Percentiles rank a stretch among this genome's conserved stretches.
These are phyloP conservation scores for Epichloe elymi DNA, from an alignment of 2,329 filamentous ascomycete genomes.

Conservation along the genomic window DNA sequence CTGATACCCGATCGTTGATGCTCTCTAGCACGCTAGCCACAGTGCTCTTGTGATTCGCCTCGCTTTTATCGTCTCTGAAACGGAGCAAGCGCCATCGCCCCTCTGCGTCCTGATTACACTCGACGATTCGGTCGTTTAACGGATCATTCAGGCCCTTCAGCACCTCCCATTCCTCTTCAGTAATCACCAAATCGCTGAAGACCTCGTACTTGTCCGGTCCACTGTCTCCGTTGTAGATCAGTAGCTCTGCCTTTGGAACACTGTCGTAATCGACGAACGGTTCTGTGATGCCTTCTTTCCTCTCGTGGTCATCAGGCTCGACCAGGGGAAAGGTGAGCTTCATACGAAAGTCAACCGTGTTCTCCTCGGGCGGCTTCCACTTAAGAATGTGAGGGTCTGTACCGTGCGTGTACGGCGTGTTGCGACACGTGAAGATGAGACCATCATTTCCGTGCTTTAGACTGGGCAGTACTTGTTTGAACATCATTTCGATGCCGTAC, in stretches of 20 bases:
- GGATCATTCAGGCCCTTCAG: conserved; percentile 63
- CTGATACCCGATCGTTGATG: conserved; percentile 72
- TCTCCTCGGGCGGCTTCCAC: conserved; percentile 93
- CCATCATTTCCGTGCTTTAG: conserved; percentile 92
- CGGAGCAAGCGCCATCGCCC: conserved; percentile 76
- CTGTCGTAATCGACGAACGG: conserved; percentile 68
- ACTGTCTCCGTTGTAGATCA: conserved; percentile 51
- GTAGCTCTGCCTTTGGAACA: conserved; percentile 59
- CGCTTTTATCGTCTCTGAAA: conserved; percentile 83
- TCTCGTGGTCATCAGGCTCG: conserved; percentile 55
- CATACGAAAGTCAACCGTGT: conserved; percentile 85
- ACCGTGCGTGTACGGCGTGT: conserved; percentile 73
- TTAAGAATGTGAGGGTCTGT: conserved; percentile 92
- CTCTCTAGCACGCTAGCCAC: conserved; percentile 80
- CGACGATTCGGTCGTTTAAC: conserved; percentile 77
- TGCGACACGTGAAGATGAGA: conserved; percentile 92
- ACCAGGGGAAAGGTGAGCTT: conserved; percentile 61
- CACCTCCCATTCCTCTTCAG: conserved; percentile 67
- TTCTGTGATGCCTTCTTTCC: conserved; percentile 48
- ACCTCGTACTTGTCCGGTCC: conserved; percentile 42
- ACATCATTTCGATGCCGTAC: conserved; percentile 88
- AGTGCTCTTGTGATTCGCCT: conserved; percentile 78
- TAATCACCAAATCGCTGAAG: conserved; percentile 57
- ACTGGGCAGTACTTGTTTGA: conserved; percentile 68
- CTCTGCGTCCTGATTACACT: conserved; percentile 69